Conservation (phyloP, 331 rosid species). For the Quercus phellos region DNA sequence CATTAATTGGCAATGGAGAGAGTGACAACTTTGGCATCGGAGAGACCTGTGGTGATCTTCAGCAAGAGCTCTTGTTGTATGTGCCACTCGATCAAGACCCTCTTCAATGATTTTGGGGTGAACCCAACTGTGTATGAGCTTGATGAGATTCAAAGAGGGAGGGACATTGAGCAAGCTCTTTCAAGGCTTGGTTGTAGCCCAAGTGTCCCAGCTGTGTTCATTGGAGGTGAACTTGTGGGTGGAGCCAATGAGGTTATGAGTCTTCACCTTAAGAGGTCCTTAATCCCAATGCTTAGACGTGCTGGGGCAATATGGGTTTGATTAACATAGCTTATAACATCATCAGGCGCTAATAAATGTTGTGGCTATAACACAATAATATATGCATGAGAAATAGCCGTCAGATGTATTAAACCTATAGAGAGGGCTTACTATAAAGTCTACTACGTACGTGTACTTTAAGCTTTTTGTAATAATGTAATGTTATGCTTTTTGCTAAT, state of each 20-base stretch:
- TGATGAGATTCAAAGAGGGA: slow-evolving; percentile 65
- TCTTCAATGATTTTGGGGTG: slow-evolving; percentile 74
- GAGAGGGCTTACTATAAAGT: slow-evolving; percentile 10
- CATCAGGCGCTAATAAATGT: slow-evolving; percentile 14
- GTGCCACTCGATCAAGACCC: slow-evolving; percentile 71
- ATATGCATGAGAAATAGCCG: slow-evolving; percentile 7
- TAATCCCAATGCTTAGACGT: slow-evolving; percentile 80
- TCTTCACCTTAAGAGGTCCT: slow-evolving; percentile 73
- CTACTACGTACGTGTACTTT: not conserved
- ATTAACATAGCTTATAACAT: not conserved
- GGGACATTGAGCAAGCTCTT: slow-evolving; percentile 84
- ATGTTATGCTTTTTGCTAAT: not conserved
- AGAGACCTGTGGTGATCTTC: slow-evolving; percentile 85
- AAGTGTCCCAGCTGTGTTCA: slow-evolving; percentile 75
- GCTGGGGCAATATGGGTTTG: slow-evolving; percentile 90
- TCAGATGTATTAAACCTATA: slow-evolving; percentile 15
- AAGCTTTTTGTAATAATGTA: not conserved
- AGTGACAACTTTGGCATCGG: slow-evolving; percentile 64
- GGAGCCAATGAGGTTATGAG: slow-evolving; percentile 90
- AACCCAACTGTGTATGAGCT: slow-evolving; percentile 74
- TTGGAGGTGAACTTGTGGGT: slow-evolving; percentile 69
- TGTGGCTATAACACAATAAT: slow-evolving; percentile 7
- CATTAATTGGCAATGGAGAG: slow-evolving; percentile 47
- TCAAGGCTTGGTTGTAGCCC: slow-evolving; percentile 59
- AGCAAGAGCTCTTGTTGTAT: slow-evolving; percentile 88